Conservation (phyloP, 805 yeast species). For the Yamadazyma takamatsuzukensis region DNA sequence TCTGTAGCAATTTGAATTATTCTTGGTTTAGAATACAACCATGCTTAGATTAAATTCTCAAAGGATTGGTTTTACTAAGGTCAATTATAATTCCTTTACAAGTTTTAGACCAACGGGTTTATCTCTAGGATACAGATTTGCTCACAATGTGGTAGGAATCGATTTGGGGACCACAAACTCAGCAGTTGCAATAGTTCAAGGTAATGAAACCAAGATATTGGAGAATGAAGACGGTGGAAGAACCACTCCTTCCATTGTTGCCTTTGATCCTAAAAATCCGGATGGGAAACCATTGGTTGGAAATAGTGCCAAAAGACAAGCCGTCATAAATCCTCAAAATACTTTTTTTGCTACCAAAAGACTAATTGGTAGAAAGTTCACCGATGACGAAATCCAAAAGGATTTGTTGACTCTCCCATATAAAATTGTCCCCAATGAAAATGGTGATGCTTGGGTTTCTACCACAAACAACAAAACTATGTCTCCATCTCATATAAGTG, state of each 20-base stretch:
- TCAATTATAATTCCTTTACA: too few species aligned
- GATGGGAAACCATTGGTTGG: conserved; percentile 51
- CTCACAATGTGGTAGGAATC: conserved; percentile 54
- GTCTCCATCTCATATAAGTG: conserved; percentile 73
- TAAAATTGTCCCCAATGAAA: conserved; percentile 52
- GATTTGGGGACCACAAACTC: conserved; percentile 86
- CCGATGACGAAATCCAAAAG: conserved; percentile 66
- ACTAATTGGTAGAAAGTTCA: conserved; percentile 68
- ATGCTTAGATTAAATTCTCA: too few species aligned
- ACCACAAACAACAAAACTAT: conserved; percentile 42
- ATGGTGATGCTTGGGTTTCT: conserved; percentile 70
- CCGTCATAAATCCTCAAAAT: conserved; percentile 68
- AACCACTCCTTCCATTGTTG: conserved; percentile 79
- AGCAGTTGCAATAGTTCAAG: conserved; percentile 75
- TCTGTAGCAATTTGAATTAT: too few species aligned
- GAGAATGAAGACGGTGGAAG: conserved; percentile 78
- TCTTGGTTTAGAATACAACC: too few species aligned
- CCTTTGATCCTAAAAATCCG: conserved; percentile 39
- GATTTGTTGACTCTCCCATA: conserved; percentile 64
- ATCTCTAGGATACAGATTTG: too few species aligned
- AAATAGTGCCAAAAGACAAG: conserved; percentile 72
- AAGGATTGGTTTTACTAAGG: too few species aligned
- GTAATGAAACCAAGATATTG: conserved; percentile 58
- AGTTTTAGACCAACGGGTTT: too few species aligned
- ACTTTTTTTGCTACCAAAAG: conserved; percentile 82